Percentiles rank a stretch among this genome's conserved stretches.
These are phyloP conservation scores for Hymenotorrendiella dingleyae DNA, from an alignment of 2,329 filamentous ascomycete genomes.

Conservation along the genomic window DNA sequence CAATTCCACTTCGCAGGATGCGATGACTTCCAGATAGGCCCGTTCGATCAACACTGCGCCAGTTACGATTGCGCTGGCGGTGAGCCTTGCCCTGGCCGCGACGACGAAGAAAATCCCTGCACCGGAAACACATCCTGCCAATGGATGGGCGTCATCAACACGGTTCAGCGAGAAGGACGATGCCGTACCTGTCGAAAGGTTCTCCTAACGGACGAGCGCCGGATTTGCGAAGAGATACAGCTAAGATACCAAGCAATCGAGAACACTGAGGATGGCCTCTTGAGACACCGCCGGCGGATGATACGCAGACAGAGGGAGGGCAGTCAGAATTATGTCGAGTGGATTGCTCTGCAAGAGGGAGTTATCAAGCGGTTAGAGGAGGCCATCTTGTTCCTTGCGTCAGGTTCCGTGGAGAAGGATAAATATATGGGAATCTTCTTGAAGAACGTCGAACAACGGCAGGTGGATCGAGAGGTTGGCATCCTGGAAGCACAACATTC, in stretches of 20 bases:
- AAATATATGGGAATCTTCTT: background rate
- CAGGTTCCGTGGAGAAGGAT: background rate
- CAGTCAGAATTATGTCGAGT: background rate
- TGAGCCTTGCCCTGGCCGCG: background rate
- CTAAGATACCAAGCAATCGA: background rate
- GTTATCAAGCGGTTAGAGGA: background rate
- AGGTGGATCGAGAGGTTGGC: slow-evolving; percentile 3
- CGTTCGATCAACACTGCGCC: background rate
- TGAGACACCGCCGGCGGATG: slow-evolving; percentile 1
- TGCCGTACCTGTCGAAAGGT: slow-evolving; percentile 1
- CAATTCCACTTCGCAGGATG: slow-evolving; percentile 2
- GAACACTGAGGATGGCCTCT: background rate
- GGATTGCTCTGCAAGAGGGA: background rate
- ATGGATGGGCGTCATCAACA: background rate
- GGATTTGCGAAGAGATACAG: background rate
- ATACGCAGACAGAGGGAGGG: background rate
- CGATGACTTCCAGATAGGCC: background rate
- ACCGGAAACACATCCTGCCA: background rate
- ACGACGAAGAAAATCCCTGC: background rate
- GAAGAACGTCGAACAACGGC: background rate
- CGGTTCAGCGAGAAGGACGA: background rate
- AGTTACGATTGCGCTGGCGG: background rate
- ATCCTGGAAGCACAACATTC: background rate
- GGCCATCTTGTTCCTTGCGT: slow-evolving; percentile 1
- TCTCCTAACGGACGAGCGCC: background rate